phyloP scores from a whole-genome alignment of 2,329 filamentous ascomycete genomes.

The Cyclaneusma minus region DNA sequence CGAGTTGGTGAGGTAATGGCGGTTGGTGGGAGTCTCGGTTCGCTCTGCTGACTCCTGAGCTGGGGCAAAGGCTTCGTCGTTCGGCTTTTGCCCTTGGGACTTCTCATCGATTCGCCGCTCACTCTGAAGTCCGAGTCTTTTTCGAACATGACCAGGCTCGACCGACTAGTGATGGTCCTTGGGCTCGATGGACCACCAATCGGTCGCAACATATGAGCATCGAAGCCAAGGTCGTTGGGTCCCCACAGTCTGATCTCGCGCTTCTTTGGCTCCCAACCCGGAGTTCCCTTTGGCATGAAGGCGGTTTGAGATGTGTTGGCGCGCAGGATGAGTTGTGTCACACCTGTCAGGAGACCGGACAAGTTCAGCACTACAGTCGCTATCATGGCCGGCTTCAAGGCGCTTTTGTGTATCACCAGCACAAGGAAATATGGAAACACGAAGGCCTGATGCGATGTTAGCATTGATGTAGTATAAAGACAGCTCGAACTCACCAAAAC shows the following conservation, averaged over 20 bases:
- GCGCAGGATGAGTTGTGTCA: conserved; percentile 51
- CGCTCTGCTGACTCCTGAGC: neutral
- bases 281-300: conserved; percentile 30
- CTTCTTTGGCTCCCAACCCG: conserved; percentile 29
- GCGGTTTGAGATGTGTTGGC: conserved; percentile 44
- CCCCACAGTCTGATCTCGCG: conserved; percentile 31
- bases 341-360: conserved; percentile 47
- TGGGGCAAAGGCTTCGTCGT: conserved; percentile 5
- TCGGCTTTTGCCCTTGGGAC: conserved; percentile 6
- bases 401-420: conserved; percentile 30
- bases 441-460: conserved; percentile 27
- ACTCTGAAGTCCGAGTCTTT: conserved; percentile 8
- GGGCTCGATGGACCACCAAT: conserved; percentile 11
- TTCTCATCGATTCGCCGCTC: conserved; percentile 10
- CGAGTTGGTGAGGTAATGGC: conserved; percentile 3
- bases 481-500: conserved; percentile 35
- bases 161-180: conserved; percentile 8
- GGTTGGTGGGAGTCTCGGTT: too few relatives aligned
- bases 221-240: conserved; percentile 20
- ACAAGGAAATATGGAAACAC: conserved; percentile 49
- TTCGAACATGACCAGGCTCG: conserved; percentile 11
- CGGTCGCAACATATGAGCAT: conserved; percentile 13
- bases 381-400: conserved; percentile 41
- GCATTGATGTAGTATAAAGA: conserved; percentile 37
- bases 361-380: conserved; percentile 51